A percentile compares a stretch with the other conserved stretches of the same genome.
Evolutionary conservation across 768 basidiomycete species (phyloP).

Genomic region (Pisolithus albus): DNA sequence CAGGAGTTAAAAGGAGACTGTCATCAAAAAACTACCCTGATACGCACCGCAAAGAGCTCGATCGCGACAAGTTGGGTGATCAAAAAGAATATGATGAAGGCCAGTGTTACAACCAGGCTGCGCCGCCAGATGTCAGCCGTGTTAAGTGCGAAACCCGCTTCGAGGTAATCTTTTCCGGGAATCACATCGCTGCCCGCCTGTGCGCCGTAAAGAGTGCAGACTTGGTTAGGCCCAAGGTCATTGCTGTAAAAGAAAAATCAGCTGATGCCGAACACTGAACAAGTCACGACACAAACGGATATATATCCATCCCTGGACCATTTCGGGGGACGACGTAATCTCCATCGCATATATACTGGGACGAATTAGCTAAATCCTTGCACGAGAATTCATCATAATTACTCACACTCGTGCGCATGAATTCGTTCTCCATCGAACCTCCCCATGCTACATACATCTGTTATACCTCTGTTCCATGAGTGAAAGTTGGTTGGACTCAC

Average conservation of each 20-base stretch:
- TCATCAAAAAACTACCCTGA: too few relatives aligned
- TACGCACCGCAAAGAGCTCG: slow-evolving; percentile 54
- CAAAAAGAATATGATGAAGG: slow-evolving; percentile 65
- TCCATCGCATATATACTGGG: slow-evolving; percentile 59
- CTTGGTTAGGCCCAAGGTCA: slow-evolving; percentile 58
- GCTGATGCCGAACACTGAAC: neutral
- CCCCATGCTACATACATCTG: slow-evolving; percentile 50
- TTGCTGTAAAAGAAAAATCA: slow-evolving; percentile 31
- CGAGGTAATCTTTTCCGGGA: slow-evolving; percentile 55
- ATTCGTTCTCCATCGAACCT: slow-evolving; percentile 81
- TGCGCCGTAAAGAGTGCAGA: slow-evolving; percentile 71
- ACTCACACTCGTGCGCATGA: slow-evolving; percentile 57
- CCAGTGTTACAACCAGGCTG: slow-evolving; percentile 65
- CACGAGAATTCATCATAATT: slow-evolving; percentile 1
- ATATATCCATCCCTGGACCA: slow-evolving; percentile 44
- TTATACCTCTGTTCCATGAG: neutral
- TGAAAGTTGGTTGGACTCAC: slow-evolving; percentile 23
- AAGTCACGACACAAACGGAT: slow-evolving; percentile 43
- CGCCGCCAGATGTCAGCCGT: slow-evolving; percentile 54
- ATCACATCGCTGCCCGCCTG: slow-evolving; percentile 48
- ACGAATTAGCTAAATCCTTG: neutral
- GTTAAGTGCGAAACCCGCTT: slow-evolving; percentile 44
- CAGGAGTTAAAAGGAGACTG: neutral
- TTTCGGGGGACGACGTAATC: slow-evolving; percentile 61
- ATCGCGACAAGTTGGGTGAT: slow-evolving; percentile 59